These are phyloP conservation scores for Xylaria venustula DNA, from an alignment of 495 filamentous ascomycete genomes.

Conservation along the genomic window DNA sequence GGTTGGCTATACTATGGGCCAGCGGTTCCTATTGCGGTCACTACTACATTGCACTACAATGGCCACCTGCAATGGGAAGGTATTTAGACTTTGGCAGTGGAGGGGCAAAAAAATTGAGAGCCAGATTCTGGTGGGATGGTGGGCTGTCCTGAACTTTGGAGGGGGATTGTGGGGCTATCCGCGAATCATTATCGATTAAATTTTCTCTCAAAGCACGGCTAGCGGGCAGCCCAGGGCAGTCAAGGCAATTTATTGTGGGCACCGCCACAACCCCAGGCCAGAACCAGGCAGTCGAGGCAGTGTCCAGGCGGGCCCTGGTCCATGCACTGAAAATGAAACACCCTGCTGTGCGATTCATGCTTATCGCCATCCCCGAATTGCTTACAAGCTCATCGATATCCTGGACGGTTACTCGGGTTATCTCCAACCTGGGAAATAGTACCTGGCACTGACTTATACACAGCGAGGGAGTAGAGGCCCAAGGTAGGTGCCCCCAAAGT, in stretches of 20 bases:
- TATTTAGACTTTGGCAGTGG: neutral
- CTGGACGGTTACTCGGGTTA: too few relatives aligned
- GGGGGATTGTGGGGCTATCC: neutral
- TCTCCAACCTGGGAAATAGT: too few relatives aligned
- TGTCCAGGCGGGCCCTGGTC: too few relatives aligned
- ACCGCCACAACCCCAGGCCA: neutral
- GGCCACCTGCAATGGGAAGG: too few relatives aligned
- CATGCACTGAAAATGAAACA: neutral
- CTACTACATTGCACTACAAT: too few relatives aligned
- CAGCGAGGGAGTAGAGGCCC: too few relatives aligned
- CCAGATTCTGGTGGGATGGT: slow-evolving; percentile 6
- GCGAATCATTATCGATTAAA: slow-evolving; percentile 5
- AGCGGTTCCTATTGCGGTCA: neutral
- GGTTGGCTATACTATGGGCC: too few relatives aligned
- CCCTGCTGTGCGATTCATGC: neutral
- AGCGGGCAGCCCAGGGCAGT: neutral
- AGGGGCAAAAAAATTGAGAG: neutral
- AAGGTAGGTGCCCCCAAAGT: neutral
- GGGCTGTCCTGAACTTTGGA: neutral
- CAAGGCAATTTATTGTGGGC: neutral
- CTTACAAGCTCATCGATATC: too few relatives aligned
- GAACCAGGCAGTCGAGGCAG: neutral
- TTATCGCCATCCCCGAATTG: neutral
- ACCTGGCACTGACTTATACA: too few relatives aligned
- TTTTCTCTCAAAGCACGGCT: neutral